These are phyloP conservation scores for Halenospora varia DNA, from an alignment of 495 filamentous ascomycete genomes.

Conservation along the genomic window DNA sequence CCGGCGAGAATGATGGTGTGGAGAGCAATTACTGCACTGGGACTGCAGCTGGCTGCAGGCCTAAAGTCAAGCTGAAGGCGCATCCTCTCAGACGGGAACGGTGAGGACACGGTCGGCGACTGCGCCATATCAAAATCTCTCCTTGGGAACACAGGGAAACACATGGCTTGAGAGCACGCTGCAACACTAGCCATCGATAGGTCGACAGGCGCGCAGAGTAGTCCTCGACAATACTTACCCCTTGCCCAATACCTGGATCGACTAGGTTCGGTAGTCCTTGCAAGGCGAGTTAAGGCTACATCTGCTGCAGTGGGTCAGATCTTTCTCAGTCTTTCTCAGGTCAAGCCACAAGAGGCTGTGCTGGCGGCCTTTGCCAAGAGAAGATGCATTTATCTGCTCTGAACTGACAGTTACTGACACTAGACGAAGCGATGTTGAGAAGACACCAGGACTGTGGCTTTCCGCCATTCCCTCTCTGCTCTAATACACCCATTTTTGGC, in stretches of 20 bases:
- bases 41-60: not conserved
- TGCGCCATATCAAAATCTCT: not conserved
- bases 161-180: no score
- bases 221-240: no score
- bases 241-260: no score
- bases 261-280: no score
- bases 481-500: no score
- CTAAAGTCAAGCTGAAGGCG: not conserved
- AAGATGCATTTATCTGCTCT: not conserved
- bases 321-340: conserved; percentile 6
- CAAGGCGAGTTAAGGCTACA: conserved; percentile 9
- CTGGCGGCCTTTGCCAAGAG: not conserved
- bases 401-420: no score
- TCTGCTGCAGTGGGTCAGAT: conserved; percentile 16
- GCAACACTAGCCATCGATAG: conserved; percentile 13
- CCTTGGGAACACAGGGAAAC: not conserved
- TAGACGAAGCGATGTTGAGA: no score
- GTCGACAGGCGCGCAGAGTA: not conserved
- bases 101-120: not conserved
- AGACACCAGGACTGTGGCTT: no score
- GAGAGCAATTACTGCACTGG: no score
- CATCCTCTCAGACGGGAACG: not conserved
- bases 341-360: conserved; percentile 24
- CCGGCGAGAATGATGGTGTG: no score
- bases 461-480: no score